Base-by-base conservation (phyloP, 169 alveolate species). In the Cryptosporidium andersoni region DNA sequence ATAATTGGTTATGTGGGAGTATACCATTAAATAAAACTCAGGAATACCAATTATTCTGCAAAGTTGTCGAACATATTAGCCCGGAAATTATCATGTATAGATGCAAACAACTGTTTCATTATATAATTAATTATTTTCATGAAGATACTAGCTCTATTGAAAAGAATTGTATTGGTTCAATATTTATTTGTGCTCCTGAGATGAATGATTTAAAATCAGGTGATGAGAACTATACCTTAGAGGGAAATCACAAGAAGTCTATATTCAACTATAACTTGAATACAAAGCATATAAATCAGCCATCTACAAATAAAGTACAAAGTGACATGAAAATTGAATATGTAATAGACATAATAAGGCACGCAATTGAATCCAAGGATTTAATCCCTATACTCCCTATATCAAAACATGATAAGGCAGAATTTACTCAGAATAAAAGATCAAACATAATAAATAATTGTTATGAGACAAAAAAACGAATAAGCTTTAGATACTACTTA, bases 1-100 rank as follows among this genome's bases (percentile, higher is more conserved):
- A 74, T 16, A 64, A 74, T 25, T 74, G 85, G 85, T 51, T 74
- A 39, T 74, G 85, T 39, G 85, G 85, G 11, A 74, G 68, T 12
- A 74, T 60, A 12, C 85, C 85, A 45, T 16, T 74, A 25, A 74
- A 68, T 43, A 74, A 74, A 58, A 74, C 55, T 43, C 85, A 74
- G 42, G 85, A 74, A 45, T 74, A 74, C 42, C 85, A 74, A 58
- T 58, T 74, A n/a, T 74, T 74, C 48, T 74, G 74, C 39, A 74
- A 58, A n/a, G 67, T 74, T 14, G 49, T 74, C 6, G 85, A 74
- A 14, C 60, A 64, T 3, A 58, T 74, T 40, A 74, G 25, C 43
- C 85, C 85, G 7, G 37, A 58, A 45, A 58, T 74, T 9, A 39
- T 74, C 7, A 52, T 43, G 2, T 45, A 16, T n/a, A 74, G 85